These are phyloP conservation scores for Pyrenochaeta sp. DNA, from an alignment of 2,329 filamentous ascomycete species.

Conservation along the genomic window DNA sequence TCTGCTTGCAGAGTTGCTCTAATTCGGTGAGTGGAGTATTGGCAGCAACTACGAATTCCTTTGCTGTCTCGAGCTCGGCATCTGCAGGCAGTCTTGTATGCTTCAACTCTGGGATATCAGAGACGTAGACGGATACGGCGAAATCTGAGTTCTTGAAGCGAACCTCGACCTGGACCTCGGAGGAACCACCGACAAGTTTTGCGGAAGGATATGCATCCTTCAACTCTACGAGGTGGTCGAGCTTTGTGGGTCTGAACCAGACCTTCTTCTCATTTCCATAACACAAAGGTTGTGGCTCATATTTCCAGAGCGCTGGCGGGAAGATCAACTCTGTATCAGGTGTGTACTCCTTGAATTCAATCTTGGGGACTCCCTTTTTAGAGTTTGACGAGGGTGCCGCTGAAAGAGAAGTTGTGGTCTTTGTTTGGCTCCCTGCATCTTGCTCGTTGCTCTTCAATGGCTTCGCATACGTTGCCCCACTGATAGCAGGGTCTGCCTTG, in stretches of 20 bases:
- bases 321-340: constrained; percentile 94
- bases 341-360: constrained; percentile 85
- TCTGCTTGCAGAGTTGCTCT: constrained; percentile 80
- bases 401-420: constrained; percentile 46
- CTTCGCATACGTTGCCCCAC: constrained; percentile 41
- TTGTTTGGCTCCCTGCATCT: constrained; percentile 56
- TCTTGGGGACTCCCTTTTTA: constrained; percentile 57
- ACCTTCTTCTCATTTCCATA: constrained; percentile 93
- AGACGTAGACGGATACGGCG: constrained; percentile 86
- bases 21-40: constrained; percentile 92
- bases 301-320: constrained; percentile 80
- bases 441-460: constrained; percentile 47
- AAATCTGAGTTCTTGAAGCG: constrained; percentile 96
- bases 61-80: constrained; percentile 32
- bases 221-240: constrained; percentile 86
- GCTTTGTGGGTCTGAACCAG: constrained; percentile 88
- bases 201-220: constrained; percentile 85
- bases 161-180: constrained; percentile 95
- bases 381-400: constrained; percentile 62
- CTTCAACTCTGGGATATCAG: constrained; percentile 87
- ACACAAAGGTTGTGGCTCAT: constrained; percentile 78
- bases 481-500: constrained; percentile 30
- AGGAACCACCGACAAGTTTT: constrained; percentile 93
- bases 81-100: constrained; percentile 56
- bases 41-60: constrained; percentile 77